Percentiles rank a stretch among this genome's conserved stretches.
These are phyloP conservation scores for Xylaria flabelliformis DNA, from an alignment of 495 filamentous ascomycete species.

Conservation along the genomic window DNA sequence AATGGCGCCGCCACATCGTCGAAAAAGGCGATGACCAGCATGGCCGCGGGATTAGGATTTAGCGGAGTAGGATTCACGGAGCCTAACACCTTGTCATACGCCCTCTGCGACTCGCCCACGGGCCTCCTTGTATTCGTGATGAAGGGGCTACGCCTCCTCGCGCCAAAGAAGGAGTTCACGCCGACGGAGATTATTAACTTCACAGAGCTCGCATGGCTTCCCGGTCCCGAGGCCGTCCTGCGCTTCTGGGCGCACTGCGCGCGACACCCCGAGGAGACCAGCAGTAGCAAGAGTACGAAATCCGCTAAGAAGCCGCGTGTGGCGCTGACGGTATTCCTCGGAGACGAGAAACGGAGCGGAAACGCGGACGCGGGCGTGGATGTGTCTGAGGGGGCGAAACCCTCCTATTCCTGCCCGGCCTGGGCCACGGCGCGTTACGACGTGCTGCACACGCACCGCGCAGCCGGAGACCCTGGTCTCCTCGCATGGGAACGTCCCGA, in stretches of 20 bases:
- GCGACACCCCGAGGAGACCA: slow-evolving; percentile 35
- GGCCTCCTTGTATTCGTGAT: slow-evolving; percentile 55
- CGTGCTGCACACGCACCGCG: slow-evolving; percentile 47
- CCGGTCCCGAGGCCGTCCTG: slow-evolving; percentile 54
- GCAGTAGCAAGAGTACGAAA: slow-evolving; percentile 8
- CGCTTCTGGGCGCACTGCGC: slow-evolving; percentile 54
- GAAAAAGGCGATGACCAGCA: slow-evolving; percentile 27
- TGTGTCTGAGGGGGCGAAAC: slow-evolving; percentile 17
- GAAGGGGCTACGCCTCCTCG: slow-evolving; percentile 43
- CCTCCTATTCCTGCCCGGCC: slow-evolving; percentile 50
- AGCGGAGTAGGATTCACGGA: slow-evolving; percentile 44
- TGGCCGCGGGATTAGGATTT: slow-evolving; percentile 28
- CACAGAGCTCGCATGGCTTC: slow-evolving; percentile 55
- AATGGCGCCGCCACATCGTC: slow-evolving; percentile 24
- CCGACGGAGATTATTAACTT: slow-evolving; percentile 53
- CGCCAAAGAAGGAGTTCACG: slow-evolving; percentile 43
- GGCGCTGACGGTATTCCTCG: slow-evolving; percentile 54
- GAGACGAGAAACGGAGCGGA: slow-evolving; percentile 31
- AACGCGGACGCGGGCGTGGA: slow-evolving; percentile 1
- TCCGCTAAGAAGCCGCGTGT: slow-evolving; percentile 36
- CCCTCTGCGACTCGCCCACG: slow-evolving; percentile 60
- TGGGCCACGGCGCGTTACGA: slow-evolving; percentile 52
- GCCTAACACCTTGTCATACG: slow-evolving; percentile 58
- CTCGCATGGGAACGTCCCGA: slow-evolving; percentile 52
- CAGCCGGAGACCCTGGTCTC: slow-evolving; percentile 40